Percentiles rank a stretch among this genome's conserved stretches.
phyloP scores from a whole-genome alignment of 2,329 filamentous ascomycete genomes.

The Rutstroemia sp. region DNA sequence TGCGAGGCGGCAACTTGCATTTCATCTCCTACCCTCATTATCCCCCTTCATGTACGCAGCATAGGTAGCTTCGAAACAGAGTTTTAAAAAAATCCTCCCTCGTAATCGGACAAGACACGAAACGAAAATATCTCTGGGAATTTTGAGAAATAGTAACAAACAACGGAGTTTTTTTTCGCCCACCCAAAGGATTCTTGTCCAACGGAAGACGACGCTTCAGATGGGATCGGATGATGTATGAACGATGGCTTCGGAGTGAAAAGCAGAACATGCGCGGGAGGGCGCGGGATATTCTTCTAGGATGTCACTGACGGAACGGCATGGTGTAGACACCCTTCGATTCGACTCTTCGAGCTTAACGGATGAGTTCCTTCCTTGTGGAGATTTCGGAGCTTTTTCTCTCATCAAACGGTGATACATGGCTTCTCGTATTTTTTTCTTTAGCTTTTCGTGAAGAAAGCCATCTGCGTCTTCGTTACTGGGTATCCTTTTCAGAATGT shows the following conservation, averaged over 20 bases:
- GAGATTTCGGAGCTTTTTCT: background rate
- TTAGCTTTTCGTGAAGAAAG: background rate
- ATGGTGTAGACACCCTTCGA: background rate
- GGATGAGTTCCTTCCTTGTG: background rate
- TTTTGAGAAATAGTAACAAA: background rate
- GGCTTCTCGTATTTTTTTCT: background rate
- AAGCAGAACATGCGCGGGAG: background rate
- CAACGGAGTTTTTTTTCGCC: background rate
- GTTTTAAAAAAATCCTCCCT: background rate
- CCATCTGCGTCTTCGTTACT: background rate
- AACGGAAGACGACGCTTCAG: background rate
- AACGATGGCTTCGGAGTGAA: background rate
- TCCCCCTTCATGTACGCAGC: background rate
- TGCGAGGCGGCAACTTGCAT: slow-evolving; percentile 23
- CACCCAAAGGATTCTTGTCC: background rate
- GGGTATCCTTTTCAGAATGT: background rate
- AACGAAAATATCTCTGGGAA: background rate
- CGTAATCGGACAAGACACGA: background rate
- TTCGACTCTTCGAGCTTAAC: background rate
- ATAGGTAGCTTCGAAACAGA: background rate
- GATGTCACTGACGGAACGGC: background rate
- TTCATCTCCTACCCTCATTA: background rate
- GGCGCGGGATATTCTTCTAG: background rate
- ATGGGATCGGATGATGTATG: background rate
- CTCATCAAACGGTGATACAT: background rate